Percentiles rank a stretch among this genome's conserved stretches.
Evolutionary conservation across 1,284 basidiomycete species (phyloP).

Genomic region (Tilletiaria anomala): DNA sequence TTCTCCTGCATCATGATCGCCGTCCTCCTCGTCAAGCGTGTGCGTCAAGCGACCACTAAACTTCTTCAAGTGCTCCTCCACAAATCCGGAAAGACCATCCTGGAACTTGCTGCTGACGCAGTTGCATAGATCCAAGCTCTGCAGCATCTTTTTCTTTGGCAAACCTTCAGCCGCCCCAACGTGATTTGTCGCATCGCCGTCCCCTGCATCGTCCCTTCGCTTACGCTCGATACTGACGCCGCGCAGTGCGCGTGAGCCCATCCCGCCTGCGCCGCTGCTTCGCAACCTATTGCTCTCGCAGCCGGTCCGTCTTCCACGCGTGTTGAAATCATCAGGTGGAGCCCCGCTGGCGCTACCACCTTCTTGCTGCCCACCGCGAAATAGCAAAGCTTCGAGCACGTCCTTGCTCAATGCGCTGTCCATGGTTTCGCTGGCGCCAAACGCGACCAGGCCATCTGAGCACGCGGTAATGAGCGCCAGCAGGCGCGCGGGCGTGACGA

Average conservation of each 20-base stretch:
- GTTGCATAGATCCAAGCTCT: slow-evolving; percentile 83
- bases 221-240: slow-evolving; percentile 33
- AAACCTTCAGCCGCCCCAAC: too few relatives aligned
- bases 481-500: slow-evolving; percentile 77
- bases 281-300: too few relatives aligned
- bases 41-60: too few relatives aligned
- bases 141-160: slow-evolving; percentile 45
- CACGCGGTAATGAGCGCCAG: slow-evolving; percentile 31
- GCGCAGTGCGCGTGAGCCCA: slow-evolving; percentile 4
- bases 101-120: slow-evolving; percentile 81
- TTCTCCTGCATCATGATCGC: too few relatives aligned
- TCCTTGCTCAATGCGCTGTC: slow-evolving; percentile 32
- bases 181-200: too few relatives aligned
- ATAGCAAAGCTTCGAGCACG: slow-evolving; percentile 27
- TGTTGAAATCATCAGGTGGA: too few relatives aligned
- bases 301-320: too few relatives aligned
- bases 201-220: too few relatives aligned
- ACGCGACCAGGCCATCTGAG: slow-evolving; percentile 25
- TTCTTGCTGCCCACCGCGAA: neutral
- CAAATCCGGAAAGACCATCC: slow-evolving; percentile 67
- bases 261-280: too few relatives aligned
- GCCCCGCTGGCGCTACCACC: too few relatives aligned
- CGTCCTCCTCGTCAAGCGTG: too few relatives aligned
- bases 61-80: slow-evolving; percentile 55
- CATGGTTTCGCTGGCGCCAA: slow-evolving; percentile 35